Evolutionary conservation across 768 basidiomycete genomes (phyloP), one percentile per base, ranked within the genome.

Genomic region (Boletus pseudo-olivaceus): DNA sequence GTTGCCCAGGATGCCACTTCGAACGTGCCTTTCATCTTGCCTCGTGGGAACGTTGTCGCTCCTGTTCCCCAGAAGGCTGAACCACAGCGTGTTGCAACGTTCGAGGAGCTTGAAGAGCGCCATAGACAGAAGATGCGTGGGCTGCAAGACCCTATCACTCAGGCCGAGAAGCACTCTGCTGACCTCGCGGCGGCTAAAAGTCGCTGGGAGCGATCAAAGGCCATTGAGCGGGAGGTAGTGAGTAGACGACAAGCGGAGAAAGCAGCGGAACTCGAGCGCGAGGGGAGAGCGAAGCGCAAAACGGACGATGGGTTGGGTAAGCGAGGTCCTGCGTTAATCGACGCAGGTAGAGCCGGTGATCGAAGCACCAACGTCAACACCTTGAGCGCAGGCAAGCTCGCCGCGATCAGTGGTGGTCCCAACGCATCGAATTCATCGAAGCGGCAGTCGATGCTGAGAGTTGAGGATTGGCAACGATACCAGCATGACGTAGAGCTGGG

Each of bases 21-120:
- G 73, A 62, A 80, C 75, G 33, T 75, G 61, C 63, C 80, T 0
- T 70, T 72, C 23, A 76, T 72, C 39, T 63, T 81, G 40, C 80
- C 81, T 34, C 81, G 82, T 15, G 67, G 72, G n/a, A 73, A 68
- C 51, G 66, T 69, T 14, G 67, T 68, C 5, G 62, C 75, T 19
- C 74, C 75, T 6, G 58, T 70, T 35, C 83, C 85, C 11, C 81
- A 82, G 59, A 73, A 74, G 23, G 75, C 82, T 3, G 73, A 76
- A 26, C 59, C 67, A 4, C 70, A 75, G 38, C 84, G 88, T 15
- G 81, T 85, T 27, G 81, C 83, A 54, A 92, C 93, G 2, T 91
- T 89, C 66, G 93, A 95, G 69, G 92, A 96, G 67, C 76, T 96
- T 32, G 85, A 83, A 44, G 90, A 92, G 60, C 78, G 93, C 17